Evolutionary conservation across 768 basidiomycete species (phyloP).

Genomic region (Hygrophorus pudorinus): DNA sequence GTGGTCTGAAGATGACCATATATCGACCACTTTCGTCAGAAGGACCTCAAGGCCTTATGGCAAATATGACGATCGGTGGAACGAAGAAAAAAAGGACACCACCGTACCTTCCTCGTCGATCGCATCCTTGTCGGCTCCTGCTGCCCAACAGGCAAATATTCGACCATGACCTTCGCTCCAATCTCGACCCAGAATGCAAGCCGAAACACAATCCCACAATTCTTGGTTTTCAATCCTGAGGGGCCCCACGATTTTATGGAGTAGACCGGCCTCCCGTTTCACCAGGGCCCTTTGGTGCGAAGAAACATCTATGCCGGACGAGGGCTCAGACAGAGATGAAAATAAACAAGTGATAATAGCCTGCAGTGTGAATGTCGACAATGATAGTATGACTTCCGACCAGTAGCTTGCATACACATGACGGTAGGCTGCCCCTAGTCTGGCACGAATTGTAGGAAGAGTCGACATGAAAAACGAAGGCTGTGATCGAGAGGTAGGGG

Average conservation of each 20-base stretch:
- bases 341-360: constrained; percentile 53
- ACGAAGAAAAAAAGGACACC: background rate
- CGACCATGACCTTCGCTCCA: constrained; percentile 55
- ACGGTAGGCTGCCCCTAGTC: constrained; percentile 18
- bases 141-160: constrained; percentile 64
- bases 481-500: constrained; percentile 44
- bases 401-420: constrained; percentile 39
- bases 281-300: constrained; percentile 29
- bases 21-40: constrained; percentile 38
- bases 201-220: constrained; percentile 39
- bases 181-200: constrained; percentile 41
- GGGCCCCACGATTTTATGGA: constrained; percentile 45
- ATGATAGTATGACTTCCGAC: constrained; percentile 31
- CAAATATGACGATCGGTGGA: background rate
- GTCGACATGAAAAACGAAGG: constrained; percentile 58
- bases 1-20: constrained; percentile 73
- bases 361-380: constrained; percentile 45
- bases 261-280: constrained; percentile 43
- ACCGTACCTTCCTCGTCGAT: constrained; percentile 23
- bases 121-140: constrained; percentile 23
- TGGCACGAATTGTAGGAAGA: constrained; percentile 37
- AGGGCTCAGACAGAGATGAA: constrained; percentile 28
- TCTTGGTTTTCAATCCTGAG: constrained; percentile 33
- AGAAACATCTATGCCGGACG: constrained; percentile 17
- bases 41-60: constrained; percentile 36